phyloP scores from a whole-genome alignment of 805 yeast genomes.

The Isabelozyma rhagii region DNA sequence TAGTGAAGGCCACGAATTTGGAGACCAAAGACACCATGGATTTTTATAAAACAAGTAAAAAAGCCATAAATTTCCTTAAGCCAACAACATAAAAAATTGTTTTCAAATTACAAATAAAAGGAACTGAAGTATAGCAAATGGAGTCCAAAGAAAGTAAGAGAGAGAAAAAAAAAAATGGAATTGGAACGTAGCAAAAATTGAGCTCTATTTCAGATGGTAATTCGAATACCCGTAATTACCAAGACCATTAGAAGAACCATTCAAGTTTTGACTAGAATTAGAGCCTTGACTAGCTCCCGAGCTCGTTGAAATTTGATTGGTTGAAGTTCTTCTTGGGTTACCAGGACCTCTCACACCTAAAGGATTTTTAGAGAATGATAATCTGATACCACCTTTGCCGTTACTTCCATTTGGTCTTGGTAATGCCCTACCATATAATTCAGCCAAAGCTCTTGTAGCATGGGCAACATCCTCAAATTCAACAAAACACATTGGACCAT shows the following conservation, averaged over 20 bases:
- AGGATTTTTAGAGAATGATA: conserved; percentile 94
- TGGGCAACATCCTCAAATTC: conserved; percentile 94
- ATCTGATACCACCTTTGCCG: conserved; percentile 89
- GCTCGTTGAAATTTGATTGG: conserved; percentile 21
- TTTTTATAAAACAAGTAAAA: conserved; percentile 6
- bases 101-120: conserved; percentile 5
- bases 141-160: conserved; percentile 4
- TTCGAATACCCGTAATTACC: conserved; percentile 37
- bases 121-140: conserved; percentile 3
- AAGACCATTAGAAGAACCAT: conserved; percentile 15
- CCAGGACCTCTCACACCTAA: conserved; percentile 86
- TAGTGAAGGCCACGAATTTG: too few species aligned
- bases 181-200: not conserved
- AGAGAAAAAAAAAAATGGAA: not conserved
- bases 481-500: conserved; percentile 99
- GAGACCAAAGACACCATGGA: conserved; percentile 2
- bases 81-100: conserved; percentile 2
- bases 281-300: conserved; percentile 5
- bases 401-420: conserved; percentile 70
- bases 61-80: conserved; percentile 4
- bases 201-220: conserved; percentile 18
- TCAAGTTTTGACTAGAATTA: conserved; percentile 10
- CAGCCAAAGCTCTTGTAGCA: conserved; percentile 93
- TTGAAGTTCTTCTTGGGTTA: conserved; percentile 38
- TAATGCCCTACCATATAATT: conserved; percentile 86